Evolutionary conservation across 495 filamentous ascomycete species (phyloP).

Genomic region (Usnea hakonensis): DNA sequence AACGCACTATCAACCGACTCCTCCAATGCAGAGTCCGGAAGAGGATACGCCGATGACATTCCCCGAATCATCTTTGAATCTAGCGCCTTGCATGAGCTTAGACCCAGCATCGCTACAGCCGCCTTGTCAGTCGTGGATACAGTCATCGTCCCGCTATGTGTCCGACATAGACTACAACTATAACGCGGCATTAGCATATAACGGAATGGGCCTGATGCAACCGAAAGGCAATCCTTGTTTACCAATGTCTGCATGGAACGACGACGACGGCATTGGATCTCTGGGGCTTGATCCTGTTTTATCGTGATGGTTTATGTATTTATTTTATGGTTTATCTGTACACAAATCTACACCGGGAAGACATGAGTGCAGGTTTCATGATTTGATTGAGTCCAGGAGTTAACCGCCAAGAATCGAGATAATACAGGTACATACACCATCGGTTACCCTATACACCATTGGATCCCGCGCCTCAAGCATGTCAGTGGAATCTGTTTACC

Average conservation of each 20-base stretch:
- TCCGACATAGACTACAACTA: not conserved
- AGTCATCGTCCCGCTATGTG: not conserved
- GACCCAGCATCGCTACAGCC: not conserved
- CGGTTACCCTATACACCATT: no score
- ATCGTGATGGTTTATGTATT: not conserved
- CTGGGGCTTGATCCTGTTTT: not conserved
- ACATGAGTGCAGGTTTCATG: not conserved
- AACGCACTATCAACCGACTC: conserved; percentile 13
- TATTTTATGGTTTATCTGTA: no score
- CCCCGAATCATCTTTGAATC: not conserved
- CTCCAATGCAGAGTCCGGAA: conserved; percentile 4
- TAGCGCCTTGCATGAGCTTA: conserved; percentile 4
- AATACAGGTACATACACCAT: no score
- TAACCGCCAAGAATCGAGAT: not conserved
- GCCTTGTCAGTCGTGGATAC: conserved; percentile 4
- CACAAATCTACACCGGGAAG: not conserved
- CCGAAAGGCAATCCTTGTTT: conserved; percentile 1
- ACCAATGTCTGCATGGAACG: not conserved
- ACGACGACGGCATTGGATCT: not conserved
- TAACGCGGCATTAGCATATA: not conserved
- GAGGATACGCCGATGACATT: not conserved
- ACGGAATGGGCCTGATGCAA: not conserved
- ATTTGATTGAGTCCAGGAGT: not conserved
- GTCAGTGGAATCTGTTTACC: no score
- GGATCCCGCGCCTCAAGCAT: no score